Base-by-base conservation (phyloP, 768 basidiomycete species). In the Tylopilus rubrobrunneus region DNA sequence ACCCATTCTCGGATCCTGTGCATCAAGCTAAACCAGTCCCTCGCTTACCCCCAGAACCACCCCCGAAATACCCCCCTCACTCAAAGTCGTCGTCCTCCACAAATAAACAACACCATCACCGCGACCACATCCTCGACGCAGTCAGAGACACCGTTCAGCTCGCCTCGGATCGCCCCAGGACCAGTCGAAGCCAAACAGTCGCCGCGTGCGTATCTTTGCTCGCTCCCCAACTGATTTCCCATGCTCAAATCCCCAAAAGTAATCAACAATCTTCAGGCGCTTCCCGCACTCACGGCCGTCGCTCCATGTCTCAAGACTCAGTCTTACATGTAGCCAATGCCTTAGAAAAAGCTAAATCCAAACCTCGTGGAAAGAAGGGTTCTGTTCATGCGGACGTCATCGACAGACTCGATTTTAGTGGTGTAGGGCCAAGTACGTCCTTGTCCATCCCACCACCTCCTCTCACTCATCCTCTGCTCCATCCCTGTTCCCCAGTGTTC, bases 381-480 rank as follows among this genome's bases (percentile, higher is more conserved):
- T 91, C 87, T 21, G 77, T 81, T 55, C 89, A 93, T 67, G 89
- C 89, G 59, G 91, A 93, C 76, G 84, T 90, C 62, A 93, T 93
- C 72, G 91, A 93, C 77, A 82, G 87, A 60, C 83, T 93, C 55
- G 91, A 93, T 73, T 88, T 83, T 55, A 87, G 87, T 17, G 86
- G 91, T 62, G 87, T 91, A 40, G 90, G 89, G 9, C 82, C 87
- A 52, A 89, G 91, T 92, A 65, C 59, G 89, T 81, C 44, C 56
- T 52, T 59, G 12, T 14, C 45, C 45, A 12, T 21, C 25, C 45
- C 11, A 19, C 27, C 36, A 5, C 28, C 33, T 29, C 31, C 28
- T 40, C 33, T 34, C 10, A 31, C 44, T 53, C 56, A 52, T 45
- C 40, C 49, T 33, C 48, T 51, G 21, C 28, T 51, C 49, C 59